phyloP scores from a whole-genome alignment of 805 yeast genomes.

The Zygosaccharomyces siamensis region DNA sequence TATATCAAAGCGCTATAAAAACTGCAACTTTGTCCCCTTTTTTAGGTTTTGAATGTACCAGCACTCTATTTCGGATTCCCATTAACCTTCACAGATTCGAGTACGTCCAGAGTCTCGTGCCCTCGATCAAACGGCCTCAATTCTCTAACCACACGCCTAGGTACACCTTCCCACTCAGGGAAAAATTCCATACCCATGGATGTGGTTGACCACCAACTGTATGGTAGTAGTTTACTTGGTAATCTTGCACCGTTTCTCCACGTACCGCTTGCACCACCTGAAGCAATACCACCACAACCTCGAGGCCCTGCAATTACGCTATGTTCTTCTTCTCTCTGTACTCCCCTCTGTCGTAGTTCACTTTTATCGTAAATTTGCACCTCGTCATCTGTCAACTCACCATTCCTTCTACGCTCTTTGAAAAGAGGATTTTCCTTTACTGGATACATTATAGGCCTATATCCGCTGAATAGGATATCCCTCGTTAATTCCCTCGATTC shows the following conservation, averaged over 20 bases:
- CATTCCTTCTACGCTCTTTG: conserved; percentile 15
- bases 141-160: conserved; percentile 20
- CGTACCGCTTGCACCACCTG: conserved; percentile 32
- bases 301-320: conserved; percentile 22
- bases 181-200: conserved; percentile 32
- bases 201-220: conserved; percentile 29
- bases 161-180: conserved; percentile 32
- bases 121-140: conserved; percentile 29
- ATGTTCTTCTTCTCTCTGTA: not conserved
- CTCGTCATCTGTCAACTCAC: conserved; percentile 6
- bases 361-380: not conserved
- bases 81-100: not conserved
- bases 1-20: not conserved
- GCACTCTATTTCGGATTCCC: not conserved
- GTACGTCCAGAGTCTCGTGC: not conserved
- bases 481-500: conserved; percentile 26
- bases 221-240: conserved; percentile 23
- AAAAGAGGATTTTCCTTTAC: conserved; percentile 33
- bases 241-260: conserved; percentile 26
- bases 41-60: not conserved
- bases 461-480: conserved; percentile 33
- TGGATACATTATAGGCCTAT: conserved; percentile 32
- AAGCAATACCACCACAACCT: conserved; percentile 30
- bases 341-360: not conserved
- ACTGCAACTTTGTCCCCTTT: not conserved